Evolutionary conservation across 1,284 basidiomycete genomes (phyloP).

Genomic region (Acaromyces ingoldii): DNA sequence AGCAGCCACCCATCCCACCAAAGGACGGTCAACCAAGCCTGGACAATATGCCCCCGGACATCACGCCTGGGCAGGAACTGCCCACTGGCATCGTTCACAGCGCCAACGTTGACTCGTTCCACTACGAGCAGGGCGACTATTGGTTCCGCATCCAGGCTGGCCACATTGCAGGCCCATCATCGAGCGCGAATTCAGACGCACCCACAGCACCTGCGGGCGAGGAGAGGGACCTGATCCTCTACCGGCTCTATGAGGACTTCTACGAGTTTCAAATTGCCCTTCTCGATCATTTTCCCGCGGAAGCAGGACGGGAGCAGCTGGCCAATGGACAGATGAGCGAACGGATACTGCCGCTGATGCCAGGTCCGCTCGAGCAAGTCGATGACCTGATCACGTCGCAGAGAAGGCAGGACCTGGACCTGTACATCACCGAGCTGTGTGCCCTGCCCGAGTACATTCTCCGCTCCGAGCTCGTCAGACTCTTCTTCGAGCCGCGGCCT

Average conservation of each 20-base stretch:
- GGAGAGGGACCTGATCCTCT: constrained; percentile 74
- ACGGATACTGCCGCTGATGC: constrained; percentile 89
- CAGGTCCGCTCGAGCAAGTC: constrained; percentile 75
- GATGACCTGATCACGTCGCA: constrained; percentile 79
- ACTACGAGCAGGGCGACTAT: constrained; percentile 90
- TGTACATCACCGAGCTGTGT: constrained; percentile 78
- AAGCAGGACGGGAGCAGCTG: constrained; percentile 65
- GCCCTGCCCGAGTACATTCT: constrained; percentile 70
- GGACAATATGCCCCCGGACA: constrained; percentile 20
- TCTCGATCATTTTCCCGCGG: constrained; percentile 76
- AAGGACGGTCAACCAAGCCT: constrained; percentile 16
- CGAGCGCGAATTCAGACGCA: constrained; percentile 18
- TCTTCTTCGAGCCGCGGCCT: constrained; percentile 78
- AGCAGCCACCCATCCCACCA: constrained; percentile 17
- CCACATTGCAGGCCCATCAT: constrained; percentile 55
- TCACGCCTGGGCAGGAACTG: constrained; percentile 32
- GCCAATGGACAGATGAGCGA: constrained; percentile 54
- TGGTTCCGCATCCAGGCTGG: constrained; percentile 92
- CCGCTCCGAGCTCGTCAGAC: constrained; percentile 71
- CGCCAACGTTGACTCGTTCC: constrained; percentile 91
- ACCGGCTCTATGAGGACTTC: constrained; percentile 95
- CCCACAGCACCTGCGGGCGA: constrained; percentile 35
- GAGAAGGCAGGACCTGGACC: constrained; percentile 76
- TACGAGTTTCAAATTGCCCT: constrained; percentile 93
- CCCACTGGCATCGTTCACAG: constrained; percentile 69